Base-by-base conservation (phyloP, 2,329 filamentous ascomycete species). In the Waltergamsia citrina region DNA sequence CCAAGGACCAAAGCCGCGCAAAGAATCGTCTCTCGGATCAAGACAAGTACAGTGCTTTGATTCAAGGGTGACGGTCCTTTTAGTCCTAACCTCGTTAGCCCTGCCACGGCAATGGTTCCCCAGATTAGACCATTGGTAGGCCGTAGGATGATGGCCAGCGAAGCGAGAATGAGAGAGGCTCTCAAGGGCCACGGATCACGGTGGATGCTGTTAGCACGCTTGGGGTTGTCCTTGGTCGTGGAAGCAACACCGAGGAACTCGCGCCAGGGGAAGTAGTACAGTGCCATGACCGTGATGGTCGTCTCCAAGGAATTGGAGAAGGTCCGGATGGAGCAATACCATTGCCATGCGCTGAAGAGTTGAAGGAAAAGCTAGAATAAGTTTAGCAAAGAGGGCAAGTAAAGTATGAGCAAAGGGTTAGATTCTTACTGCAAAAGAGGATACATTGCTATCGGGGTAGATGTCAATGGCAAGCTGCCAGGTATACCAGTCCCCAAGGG, bases 271-370 rank as follows among this genome's bases (percentile, higher is more conserved):
- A 86, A 96, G 46, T 79, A 74, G 52, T 77, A 78, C 29, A 96
- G 64, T 2, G 87, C 90, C 47, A 77, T 68, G 38, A 83, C 67
- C 5, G 90, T 95, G 45, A 98, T 62, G 1, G 83, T 84, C n/a
- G 82, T 86, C 64, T 98, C 92, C 5, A 96, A 65, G 34, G 81
- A 92, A 60, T 98, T 98, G 35, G 90, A 95, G 50, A 98, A 81
- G 1, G 92, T 94, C 30, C 92, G 74, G 0, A 87, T 90, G 2
- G 87, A 92, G 59, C 82, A 92, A 59, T 92, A 96, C 85, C 85
- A 96, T 55, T 95, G 86, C 87, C 92, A 98, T 6, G 92, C 54
- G 35, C 46, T 60, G 36, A 53, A 48, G 18, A 59, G 46, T 24
- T 58, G 51, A 21, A 60, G 50, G 36, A 59, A 51, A 12, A 61